Base-by-base conservation (phyloP, 228 moss, liverwort and hornwort species). In the Sphagnum magellanicum region DNA sequence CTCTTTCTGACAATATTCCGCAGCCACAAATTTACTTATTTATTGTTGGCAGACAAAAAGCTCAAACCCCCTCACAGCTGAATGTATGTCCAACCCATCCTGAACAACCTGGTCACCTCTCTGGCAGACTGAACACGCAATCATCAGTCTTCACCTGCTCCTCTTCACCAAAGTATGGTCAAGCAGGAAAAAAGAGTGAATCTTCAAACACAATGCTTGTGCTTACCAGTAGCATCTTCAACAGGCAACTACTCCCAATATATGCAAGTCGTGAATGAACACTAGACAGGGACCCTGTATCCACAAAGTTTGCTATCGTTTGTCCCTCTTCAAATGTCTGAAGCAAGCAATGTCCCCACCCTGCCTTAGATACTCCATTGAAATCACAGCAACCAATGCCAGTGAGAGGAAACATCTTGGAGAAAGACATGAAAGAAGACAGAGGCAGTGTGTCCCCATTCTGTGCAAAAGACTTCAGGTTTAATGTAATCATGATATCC, bases 241-340 rank as follows among this genome's bases (percentile, higher is more conserved):
- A 79, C 60, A 95, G 90, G 67, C 85, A 85, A 71, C 81, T 89
- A 69, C 90, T 95, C 70, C 95, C 92, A 71, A 95, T 88, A 66
- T 87, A 87, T 17, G 92, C 95, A 81, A 95, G 92, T 64, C 86
- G 83, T 64, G 87, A 81, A 75, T 89, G 90, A 53, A 83, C 81
- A 67, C 77, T 89, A 10, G 90, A 86, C 55, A 89, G 52, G 55
- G 81, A 78, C 6, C 79, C 85, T 65, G 84, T 79, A 60, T 95
- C 84, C 63, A 95, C 89, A 73, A 89, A 88, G 59, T 92, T 90
- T 47, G 92, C 85, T 61, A 92, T 90, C 69, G 92, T 89, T 75
- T 92, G 85, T 17, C 95, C 95, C 78, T 95, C 95, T 81, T 95
- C 90, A 64, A 85, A 95, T 12, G 95, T 95, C 95, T 95, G 88